Evolutionary conservation across 2,329 filamentous ascomycete genomes (phyloP).

Genomic region (Ceratocystis variospora): DNA sequence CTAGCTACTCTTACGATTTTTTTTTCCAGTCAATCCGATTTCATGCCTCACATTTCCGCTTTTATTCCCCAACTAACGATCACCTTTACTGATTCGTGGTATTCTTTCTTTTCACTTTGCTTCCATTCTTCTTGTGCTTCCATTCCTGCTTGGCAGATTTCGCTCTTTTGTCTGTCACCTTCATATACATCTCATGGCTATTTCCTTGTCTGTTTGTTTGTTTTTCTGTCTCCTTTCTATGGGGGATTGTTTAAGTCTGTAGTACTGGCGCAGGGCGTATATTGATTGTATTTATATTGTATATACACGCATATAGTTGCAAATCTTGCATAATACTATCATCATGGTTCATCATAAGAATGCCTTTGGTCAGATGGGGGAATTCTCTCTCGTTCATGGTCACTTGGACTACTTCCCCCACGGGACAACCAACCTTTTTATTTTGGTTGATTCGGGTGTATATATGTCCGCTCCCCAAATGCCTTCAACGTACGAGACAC

Average conservation of each 20-base stretch:
- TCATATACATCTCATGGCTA: neutral
- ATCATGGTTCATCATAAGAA: neutral
- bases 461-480: neutral
- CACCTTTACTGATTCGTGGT: neutral
- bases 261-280: neutral
- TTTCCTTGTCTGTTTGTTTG: neutral
- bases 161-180: neutral
- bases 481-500: neutral
- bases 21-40: neutral
- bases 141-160: neutral
- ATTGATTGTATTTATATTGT: neutral
- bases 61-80: neutral
- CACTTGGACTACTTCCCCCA: too few relatives aligned
- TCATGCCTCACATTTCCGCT: neutral
- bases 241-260: neutral
- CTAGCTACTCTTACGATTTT: slow-evolving; percentile 4
- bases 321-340: neutral
- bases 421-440: too few relatives aligned
- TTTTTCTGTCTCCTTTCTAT: neutral
- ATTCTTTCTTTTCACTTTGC: neutral
- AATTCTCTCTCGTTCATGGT: too few relatives aligned
- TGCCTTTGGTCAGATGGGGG: too few relatives aligned
- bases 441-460: neutral
- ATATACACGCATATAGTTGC: neutral
- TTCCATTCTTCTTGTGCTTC: too few relatives aligned